phyloP scores from a whole-genome alignment of 768 basidiomycete genomes.

The Podaxis mareebaensis region DNA sequence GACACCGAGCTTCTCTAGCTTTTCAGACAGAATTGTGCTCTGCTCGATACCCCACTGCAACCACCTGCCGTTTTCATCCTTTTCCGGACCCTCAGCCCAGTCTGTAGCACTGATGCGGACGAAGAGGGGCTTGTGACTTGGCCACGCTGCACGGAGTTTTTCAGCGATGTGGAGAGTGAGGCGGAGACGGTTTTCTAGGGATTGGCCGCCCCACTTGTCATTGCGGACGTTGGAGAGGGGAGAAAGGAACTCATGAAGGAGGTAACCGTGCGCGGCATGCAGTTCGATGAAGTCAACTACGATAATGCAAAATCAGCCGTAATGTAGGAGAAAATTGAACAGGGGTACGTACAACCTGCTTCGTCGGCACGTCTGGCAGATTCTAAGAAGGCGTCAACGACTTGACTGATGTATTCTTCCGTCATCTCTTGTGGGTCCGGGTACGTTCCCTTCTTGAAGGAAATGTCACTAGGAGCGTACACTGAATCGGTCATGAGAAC shows the following conservation, averaged over 20 bases:
- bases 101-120: slow-evolving; percentile 62
- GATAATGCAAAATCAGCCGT: slow-evolving; percentile 3
- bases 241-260: slow-evolving; percentile 59
- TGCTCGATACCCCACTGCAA: slow-evolving; percentile 80
- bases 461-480: slow-evolving; percentile 56
- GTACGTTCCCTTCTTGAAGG: slow-evolving; percentile 48
- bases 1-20: slow-evolving; percentile 61
- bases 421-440: slow-evolving; percentile 62
- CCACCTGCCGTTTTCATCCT: slow-evolving; percentile 56
- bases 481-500: slow-evolving; percentile 39
- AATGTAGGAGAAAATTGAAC: background rate
- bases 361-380: slow-evolving; percentile 55
- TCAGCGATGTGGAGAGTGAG: background rate
- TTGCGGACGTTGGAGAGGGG: slow-evolving; percentile 11
- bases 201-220: slow-evolving; percentile 8
- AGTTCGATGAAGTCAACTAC: slow-evolving; percentile 72
- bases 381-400: slow-evolving; percentile 62
- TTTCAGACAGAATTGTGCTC: slow-evolving; percentile 55
- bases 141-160: slow-evolving; percentile 10
- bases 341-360: slow-evolving; percentile 55
- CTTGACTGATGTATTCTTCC: slow-evolving; percentile 48
- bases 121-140: slow-evolving; percentile 10
- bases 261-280: slow-evolving; percentile 71
- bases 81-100: slow-evolving; percentile 61
- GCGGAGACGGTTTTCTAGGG: slow-evolving; percentile 8